A percentile compares a stretch with the other conserved stretches of the same genome.
phyloP scores from a whole-genome alignment of 1,139 yeast species.

The Wickerhamomyces sp. region DNA sequence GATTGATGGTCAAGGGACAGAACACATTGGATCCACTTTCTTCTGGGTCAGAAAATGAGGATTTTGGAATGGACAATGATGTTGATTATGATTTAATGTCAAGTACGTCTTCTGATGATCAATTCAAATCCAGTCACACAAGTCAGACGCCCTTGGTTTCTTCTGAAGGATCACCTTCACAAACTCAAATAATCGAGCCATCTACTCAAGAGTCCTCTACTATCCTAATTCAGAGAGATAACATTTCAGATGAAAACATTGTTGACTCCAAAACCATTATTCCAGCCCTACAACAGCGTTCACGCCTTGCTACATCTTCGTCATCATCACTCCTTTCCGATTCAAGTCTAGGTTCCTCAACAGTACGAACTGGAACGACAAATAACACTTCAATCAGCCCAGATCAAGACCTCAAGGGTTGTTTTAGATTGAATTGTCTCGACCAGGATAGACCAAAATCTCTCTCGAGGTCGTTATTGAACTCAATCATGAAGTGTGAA shows the following conservation, averaged over 20 bases:
- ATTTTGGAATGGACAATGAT: constrained; percentile 3
- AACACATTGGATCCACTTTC: background rate
- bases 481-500: constrained; percentile 17
- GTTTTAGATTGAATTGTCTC: background rate
- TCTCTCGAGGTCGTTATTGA: constrained; percentile 14
- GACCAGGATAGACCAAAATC: constrained; percentile 2
- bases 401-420: background rate
- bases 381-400: background rate
- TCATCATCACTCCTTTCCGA: background rate
- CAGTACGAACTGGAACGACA: background rate
- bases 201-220: constrained; percentile 1
- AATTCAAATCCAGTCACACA: constrained; percentile 1
- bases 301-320: background rate
- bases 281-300: background rate
- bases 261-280: background rate
- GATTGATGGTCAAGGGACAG: constrained; percentile 21
- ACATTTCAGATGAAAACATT: background rate
- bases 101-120: constrained; percentile 3
- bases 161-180: background rate
- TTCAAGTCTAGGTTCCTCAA: background rate
- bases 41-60: constrained; percentile 2
- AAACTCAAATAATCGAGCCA: constrained; percentile 2
- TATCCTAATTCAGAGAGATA: background rate
- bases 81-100: constrained; percentile 6
- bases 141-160: background rate